Percentiles rank a stretch among this genome's conserved stretches.
These are phyloP conservation scores for Fusarium mundagurra DNA, from an alignment of 2,329 filamentous ascomycete genomes.

Conservation along the genomic window DNA sequence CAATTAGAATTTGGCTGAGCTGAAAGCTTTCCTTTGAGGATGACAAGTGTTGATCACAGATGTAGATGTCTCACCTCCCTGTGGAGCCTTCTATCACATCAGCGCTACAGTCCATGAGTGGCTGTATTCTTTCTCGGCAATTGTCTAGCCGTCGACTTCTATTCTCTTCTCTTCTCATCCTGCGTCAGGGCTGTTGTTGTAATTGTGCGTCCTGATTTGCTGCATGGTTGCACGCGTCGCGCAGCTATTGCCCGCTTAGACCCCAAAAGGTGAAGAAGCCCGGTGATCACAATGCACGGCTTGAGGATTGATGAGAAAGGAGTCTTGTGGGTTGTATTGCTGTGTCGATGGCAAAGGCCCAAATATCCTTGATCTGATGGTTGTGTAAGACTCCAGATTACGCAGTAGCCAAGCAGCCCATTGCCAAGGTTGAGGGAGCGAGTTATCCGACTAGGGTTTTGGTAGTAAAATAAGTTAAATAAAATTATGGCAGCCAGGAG, in stretches of 20 bases:
- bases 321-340: rapidly evolving
- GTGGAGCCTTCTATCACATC: not conserved
- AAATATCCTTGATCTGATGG: not conserved
- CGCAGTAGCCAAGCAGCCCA: not conserved
- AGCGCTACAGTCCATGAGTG: not conserved
- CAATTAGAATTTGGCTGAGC: not conserved
- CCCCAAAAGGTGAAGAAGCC: rapidly evolving
- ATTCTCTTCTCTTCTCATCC: not conserved
- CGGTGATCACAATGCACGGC: rapidly evolving
- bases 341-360: rapidly evolving
- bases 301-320: rapidly evolving
- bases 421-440: rapidly evolving
- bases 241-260: not conserved
- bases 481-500: not conserved
- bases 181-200: rapidly evolving
- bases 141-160: rapidly evolving
- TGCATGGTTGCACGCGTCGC: rapidly evolving
- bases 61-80: rapidly evolving
- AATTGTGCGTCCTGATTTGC: not conserved
- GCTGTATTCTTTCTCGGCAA: rapidly evolving
- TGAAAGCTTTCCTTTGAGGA: not conserved
- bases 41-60: rapidly evolving
- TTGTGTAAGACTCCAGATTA: not conserved
- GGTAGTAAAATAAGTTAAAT: too few species aligned
- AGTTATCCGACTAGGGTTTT: too few species aligned